Percentiles rank a stretch among this genome's conserved stretches.
phyloP scores from a whole-genome alignment of 306 rosid genomes.

The Abrus pulchellus region DNA sequence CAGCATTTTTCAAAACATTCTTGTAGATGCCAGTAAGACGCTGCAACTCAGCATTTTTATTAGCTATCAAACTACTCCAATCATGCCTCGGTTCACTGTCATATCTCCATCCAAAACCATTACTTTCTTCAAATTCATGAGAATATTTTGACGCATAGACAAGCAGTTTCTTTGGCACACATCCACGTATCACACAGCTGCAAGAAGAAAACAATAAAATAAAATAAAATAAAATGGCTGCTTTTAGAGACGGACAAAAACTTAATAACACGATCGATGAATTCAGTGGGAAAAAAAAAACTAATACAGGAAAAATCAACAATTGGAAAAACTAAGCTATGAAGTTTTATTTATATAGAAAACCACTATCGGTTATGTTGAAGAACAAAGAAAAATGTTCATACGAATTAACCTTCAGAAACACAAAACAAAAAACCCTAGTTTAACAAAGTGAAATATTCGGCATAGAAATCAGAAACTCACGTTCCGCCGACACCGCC shows the following conservation, averaged over 20 bases:
- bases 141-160: slow-evolving; percentile 82
- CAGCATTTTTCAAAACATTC: slow-evolving; percentile 69
- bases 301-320: neutral
- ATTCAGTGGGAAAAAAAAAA: neutral
- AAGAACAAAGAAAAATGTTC: neutral
- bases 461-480: slow-evolving; percentile 39
- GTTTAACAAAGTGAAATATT: neutral
- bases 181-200: slow-evolving; percentile 97
- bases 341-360: neutral
- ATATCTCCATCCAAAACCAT: slow-evolving; percentile 95
- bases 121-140: slow-evolving; percentile 95
- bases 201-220: slow-evolving; percentile 22
- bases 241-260: neutral
- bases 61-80: slow-evolving; percentile 91
- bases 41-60: slow-evolving; percentile 97
- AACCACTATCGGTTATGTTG: neutral
- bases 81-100: slow-evolving; percentile 91
- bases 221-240: slow-evolving; percentile 3
- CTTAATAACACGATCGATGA: neutral
- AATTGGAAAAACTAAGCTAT: neutral
- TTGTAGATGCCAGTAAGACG: slow-evolving; percentile 93
- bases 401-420: neutral
- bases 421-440: slow-evolving; percentile 2
- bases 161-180: slow-evolving; percentile 94
- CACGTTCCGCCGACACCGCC: slow-evolving; percentile 99